Base-by-base conservation (phyloP, 257 asterid species). In the Sherardia arvensis region DNA sequence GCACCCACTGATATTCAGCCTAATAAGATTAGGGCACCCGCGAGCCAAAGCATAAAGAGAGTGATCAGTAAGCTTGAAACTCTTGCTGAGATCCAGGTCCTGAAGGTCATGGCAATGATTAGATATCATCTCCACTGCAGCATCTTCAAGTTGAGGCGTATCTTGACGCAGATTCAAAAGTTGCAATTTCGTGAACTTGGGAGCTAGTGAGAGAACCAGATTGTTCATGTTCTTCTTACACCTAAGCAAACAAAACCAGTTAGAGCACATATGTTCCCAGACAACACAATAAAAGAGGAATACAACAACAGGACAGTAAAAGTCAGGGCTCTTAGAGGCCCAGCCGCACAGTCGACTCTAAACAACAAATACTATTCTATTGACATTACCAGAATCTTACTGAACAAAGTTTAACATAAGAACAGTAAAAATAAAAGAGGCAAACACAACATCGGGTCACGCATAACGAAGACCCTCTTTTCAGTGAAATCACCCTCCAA, bases 61-160 rank as follows among this genome's bases (percentile, higher is more conserved):
- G 23, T 81, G 79, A 61, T 90, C 99, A 0, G 94, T 85, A 3
- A 93, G 94, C 64, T 79, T 75, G 67, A 87, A 81, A 67, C 99
- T 90, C 79, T 93, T 93, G 72, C 97, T 93, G 22, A 93, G 85
- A 70, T 93, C 99, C 79, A 93, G 78, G 58, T 93, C 99, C 62
- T 72, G 81, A 14, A 93, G 83, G 43, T 93, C 99, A 47, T 61
- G 94, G 53, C 99, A 93, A 67, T 79, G 47, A 6, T 61, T 70
- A 53, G 97, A 81, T 26, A 93, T 84, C 54, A 71, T 69, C 48
- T 93, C 97, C 1, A 90, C 83, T 3, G 89, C 88, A 4, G 79
- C 83, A 9, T 93, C 99, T 57, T 76, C 74, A 33, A 93, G 97
- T 48, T 93, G 99, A 1, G 97, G 95, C 26, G 69, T 71, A 56